Percentiles rank a stretch among this genome's conserved stretches.
These are phyloP conservation scores for Zygotorulaspora florentina DNA, from an alignment of 805 yeast genomes.

Conservation along the genomic window DNA sequence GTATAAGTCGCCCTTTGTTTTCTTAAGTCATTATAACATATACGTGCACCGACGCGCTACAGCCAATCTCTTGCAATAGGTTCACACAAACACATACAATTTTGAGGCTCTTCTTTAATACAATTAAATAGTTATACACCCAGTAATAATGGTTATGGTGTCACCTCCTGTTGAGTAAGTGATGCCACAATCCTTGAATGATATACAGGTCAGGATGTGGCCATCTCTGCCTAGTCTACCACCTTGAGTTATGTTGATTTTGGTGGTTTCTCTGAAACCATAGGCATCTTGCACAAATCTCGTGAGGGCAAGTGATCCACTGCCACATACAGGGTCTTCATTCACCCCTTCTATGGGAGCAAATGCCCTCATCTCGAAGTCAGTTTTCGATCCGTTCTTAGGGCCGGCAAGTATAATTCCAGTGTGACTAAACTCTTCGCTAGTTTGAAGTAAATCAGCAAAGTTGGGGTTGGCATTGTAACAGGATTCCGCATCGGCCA, in stretches of 20 bases:
- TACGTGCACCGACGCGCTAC: too few relatives aligned
- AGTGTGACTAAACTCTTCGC: conserved; percentile 18
- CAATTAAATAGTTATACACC: conserved; percentile 21
- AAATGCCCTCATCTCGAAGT: conserved; percentile 44
- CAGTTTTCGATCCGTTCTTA: conserved; percentile 23
- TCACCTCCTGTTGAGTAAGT: conserved; percentile 39
- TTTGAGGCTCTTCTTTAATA: too few relatives aligned
- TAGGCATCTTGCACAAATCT: conserved; percentile 28
- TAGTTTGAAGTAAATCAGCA: conserved; percentile 20
- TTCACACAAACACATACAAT: too few relatives aligned
- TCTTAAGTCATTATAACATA: too few relatives aligned
- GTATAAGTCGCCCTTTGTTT: neutral
- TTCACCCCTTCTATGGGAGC: conserved; percentile 35
- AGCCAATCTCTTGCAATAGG: too few relatives aligned
- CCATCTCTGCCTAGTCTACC: conserved; percentile 41
- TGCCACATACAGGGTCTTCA: conserved; percentile 58
- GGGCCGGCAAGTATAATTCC: conserved; percentile 42
- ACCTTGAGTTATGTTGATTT: conserved; percentile 37
- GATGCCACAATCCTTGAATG: conserved; percentile 9
- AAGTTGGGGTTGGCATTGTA: conserved; percentile 35
- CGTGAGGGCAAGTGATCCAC: conserved; percentile 41
- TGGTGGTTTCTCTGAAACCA: conserved; percentile 17
- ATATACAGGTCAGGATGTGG: conserved; percentile 27
- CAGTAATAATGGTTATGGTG: conserved; percentile 38
- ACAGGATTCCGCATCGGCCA: conserved; percentile 35